Evolutionary conservation across 176 grass and related monocot genomes (phyloP).

Genomic region (Luzula sylvatica): DNA sequence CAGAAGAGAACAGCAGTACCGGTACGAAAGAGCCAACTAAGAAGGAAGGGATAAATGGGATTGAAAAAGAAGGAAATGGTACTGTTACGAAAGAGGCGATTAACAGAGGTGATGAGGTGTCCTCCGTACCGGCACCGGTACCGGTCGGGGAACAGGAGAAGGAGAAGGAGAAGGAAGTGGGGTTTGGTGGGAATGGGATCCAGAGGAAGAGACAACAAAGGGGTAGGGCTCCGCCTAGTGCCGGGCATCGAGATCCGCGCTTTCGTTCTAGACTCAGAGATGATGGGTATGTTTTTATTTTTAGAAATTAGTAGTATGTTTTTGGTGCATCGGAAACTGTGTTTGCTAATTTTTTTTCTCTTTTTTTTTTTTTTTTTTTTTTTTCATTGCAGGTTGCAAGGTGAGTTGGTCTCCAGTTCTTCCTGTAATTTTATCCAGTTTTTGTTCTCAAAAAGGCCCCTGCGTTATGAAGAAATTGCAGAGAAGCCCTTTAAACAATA

Average conservation of each 20-base stretch:
- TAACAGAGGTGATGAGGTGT: conserved; percentile 56
- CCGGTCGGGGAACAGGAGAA: conserved; percentile 39
- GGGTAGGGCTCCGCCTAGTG: conserved; percentile 43
- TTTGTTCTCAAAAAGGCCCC: not conserved
- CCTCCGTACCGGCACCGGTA: conserved; percentile 68
- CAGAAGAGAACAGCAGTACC: conserved; percentile 40
- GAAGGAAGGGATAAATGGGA: conserved; percentile 51
- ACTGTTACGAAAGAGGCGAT: conserved; percentile 46
- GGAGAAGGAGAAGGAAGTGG: conserved; percentile 74
- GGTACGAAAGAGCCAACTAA: not conserved
- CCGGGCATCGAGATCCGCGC: conserved; percentile 50
- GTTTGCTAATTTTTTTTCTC: not conserved
- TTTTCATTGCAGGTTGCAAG: conserved; percentile 69
- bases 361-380: conserved; percentile 5
- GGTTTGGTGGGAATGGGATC: conserved; percentile 45
- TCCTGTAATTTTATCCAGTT: conserved; percentile 23
- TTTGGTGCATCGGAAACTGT: too few species aligned
- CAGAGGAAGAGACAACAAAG: conserved; percentile 40
- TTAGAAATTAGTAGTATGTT: conserved; percentile 4
- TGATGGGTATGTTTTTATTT: conserved; percentile 52
- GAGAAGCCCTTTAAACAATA: too few species aligned
- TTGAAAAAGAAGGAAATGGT: conserved; percentile 55
- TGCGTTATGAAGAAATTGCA: too few species aligned
- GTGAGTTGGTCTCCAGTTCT: conserved; percentile 34
- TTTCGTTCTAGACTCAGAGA: conserved; percentile 53